These are phyloP conservation scores for Trypanosoma vivax DNA, from an alignment of 208 protist species.

Conservation along the genomic window DNA sequence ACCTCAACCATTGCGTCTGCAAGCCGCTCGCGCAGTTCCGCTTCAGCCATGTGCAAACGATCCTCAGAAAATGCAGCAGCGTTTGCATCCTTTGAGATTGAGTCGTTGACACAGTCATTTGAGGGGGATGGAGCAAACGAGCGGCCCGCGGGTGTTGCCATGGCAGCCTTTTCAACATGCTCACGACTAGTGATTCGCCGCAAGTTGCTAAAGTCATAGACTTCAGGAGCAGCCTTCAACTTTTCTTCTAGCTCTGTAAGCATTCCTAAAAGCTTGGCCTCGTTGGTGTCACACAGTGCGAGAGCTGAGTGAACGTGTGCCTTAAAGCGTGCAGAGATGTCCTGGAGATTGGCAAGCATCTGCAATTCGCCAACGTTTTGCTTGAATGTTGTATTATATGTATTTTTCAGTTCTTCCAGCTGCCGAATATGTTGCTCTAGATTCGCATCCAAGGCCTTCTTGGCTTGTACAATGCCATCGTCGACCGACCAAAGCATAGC, in stretches of 20 bases:
- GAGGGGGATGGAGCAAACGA: no score
- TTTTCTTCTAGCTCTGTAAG: constrained; percentile 17
- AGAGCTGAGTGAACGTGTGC: constrained; percentile 60
- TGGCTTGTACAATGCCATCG: constrained; percentile 18
- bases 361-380: constrained; percentile 62
- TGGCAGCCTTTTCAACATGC: no score
- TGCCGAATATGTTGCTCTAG: constrained; percentile 20
- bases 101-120: no score
- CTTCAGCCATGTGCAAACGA: constrained; percentile 17
- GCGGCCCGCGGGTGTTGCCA: no score
- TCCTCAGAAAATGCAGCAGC: constrained; percentile 7
- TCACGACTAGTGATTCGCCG: constrained; percentile 1
- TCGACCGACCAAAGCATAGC: constrained; percentile 23
- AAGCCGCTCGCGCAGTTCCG: constrained; percentile 28
- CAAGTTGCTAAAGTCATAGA: constrained; percentile 6
- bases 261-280: constrained; percentile 36
- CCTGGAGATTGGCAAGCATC: constrained; percentile 49
- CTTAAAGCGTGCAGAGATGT: constrained; percentile 54
- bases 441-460: constrained; percentile 20
- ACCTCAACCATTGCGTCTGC: constrained; percentile 18
- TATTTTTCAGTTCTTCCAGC: constrained; percentile 12
- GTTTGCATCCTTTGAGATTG: not conserved
- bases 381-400: constrained; percentile 25
- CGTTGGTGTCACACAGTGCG: constrained; percentile 33
- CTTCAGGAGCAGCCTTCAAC: not conserved